phyloP scores from a whole-genome alignment of 148 eudicot species.

The Heliosperma pusillum region DNA sequence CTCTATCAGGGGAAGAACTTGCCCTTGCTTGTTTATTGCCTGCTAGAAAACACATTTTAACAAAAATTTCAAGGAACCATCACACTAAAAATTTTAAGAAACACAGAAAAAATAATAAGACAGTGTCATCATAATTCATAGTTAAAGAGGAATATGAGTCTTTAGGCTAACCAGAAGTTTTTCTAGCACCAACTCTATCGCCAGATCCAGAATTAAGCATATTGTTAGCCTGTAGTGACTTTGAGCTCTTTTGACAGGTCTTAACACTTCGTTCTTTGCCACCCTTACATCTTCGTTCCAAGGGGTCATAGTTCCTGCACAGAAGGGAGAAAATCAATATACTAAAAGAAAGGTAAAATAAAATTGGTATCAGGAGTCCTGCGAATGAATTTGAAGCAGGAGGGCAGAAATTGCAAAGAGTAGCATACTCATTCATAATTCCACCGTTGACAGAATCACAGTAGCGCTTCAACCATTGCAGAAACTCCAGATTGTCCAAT shows the following conservation, averaged over 20 bases:
- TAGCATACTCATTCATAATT: conserved; percentile 70
- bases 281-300: conserved; percentile 74
- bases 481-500: conserved; percentile 90
- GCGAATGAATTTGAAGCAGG: neutral
- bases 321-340: conserved; percentile 1
- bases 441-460: conserved; percentile 90
- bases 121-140: too few relatives aligned
- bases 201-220: conserved; percentile 38
- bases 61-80: conserved; percentile 3
- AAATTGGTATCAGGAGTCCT: neutral
- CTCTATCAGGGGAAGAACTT: conserved; percentile 22
- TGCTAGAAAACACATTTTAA: conserved; percentile 15
- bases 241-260: conserved; percentile 46
- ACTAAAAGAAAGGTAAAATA: neutral
- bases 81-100: neutral
- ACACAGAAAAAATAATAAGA: too few relatives aligned
- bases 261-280: conserved; percentile 52
- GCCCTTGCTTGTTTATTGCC: conserved; percentile 49
- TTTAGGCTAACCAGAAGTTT: conserved; percentile 39
- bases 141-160: neutral
- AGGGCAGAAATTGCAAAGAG: neutral
- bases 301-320: conserved; percentile 76
- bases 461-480: conserved; percentile 94
- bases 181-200: conserved; percentile 35
- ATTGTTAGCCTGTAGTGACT: conserved; percentile 71